Conservation (phyloP, 306 rosid species). For the Vigna angularis region DNA sequence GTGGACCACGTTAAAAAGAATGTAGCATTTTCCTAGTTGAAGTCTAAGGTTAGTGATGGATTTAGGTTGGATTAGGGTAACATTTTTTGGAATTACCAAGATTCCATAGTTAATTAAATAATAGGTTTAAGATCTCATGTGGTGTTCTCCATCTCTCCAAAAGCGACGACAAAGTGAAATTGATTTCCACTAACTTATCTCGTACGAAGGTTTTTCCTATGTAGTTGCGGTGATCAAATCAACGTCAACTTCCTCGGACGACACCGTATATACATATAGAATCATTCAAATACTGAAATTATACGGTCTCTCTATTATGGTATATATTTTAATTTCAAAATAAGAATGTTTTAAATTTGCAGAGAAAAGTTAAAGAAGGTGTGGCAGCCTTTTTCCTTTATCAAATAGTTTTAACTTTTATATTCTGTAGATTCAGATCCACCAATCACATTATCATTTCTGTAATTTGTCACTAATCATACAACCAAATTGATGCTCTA, state of each 20-base stretch:
- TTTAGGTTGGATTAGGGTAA: slow-evolving; percentile 5
- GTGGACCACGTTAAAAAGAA: not conserved
- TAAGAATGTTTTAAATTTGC: not conserved
- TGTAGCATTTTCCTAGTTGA: not conserved
- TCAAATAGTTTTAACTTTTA: slow-evolving; percentile 12
- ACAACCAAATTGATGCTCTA: slow-evolving; percentile 26
- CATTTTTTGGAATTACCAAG: slow-evolving; percentile 18
- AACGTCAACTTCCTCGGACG: no score
- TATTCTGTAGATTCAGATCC: slow-evolving; percentile 72
- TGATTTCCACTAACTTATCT: no score
- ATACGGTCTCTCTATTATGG: no score
- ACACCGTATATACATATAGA: no score
- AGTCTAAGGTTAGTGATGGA: not conserved
- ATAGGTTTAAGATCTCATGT: slow-evolving; percentile 10
- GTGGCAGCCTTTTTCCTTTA: slow-evolving; percentile 41
- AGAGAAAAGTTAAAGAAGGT: not conserved
- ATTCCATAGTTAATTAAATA: slow-evolving; percentile 35
- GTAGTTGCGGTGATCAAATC: no score
- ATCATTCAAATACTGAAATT: no score
- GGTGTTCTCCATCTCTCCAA: no score
- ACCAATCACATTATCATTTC: slow-evolving; percentile 49
- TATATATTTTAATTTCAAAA: no score
- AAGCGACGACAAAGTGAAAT: no score
- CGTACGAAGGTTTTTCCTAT: no score
- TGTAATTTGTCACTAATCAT: slow-evolving; percentile 38